Percentiles rank a stretch among this genome's conserved stretches.
These are phyloP conservation scores for Durotheca rogersii DNA, from an alignment of 495 filamentous ascomycete species.

Conservation along the genomic window DNA sequence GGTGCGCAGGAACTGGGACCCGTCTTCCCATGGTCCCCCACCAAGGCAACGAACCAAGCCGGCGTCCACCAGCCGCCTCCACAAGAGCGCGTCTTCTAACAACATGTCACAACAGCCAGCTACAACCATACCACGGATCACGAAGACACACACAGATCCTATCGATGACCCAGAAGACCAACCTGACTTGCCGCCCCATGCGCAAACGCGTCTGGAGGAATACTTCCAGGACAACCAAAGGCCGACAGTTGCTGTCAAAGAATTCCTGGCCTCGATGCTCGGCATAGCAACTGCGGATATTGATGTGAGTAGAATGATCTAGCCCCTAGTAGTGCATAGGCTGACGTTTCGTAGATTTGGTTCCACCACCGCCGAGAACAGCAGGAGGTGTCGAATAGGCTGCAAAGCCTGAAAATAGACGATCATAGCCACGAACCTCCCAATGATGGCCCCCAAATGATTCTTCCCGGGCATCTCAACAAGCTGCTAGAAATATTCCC, in stretches of 20 bases:
- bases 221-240: slow-evolving; percentile 43
- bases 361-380: slow-evolving; percentile 48
- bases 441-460: slow-evolving; percentile 41
- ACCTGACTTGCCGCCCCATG: slow-evolving; percentile 38
- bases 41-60: slow-evolving; percentile 18
- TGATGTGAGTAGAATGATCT: slow-evolving; percentile 26
- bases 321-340: not conserved
- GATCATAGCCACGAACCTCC: slow-evolving; percentile 25
- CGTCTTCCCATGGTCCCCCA: slow-evolving; percentile 2
- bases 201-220: slow-evolving; percentile 44
- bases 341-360: slow-evolving; percentile 34
- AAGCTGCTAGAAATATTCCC: slow-evolving; percentile 48
- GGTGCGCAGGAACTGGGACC: slow-evolving; percentile 2
- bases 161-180: slow-evolving; percentile 32
- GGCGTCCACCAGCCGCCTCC: slow-evolving; percentile 9
- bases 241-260: slow-evolving; percentile 40
- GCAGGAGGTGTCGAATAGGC: slow-evolving; percentile 39
- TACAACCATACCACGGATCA: slow-evolving; percentile 35
- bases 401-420: slow-evolving; percentile 40
- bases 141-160: slow-evolving; percentile 30
- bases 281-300: slow-evolving; percentile 43
- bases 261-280: slow-evolving; percentile 45
- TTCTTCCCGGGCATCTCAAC: slow-evolving; percentile 50
- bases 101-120: slow-evolving; percentile 26
- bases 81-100: slow-evolving; percentile 26